Base-by-base conservation (phyloP, 768 basidiomycete genomes). In the Lactarius indigo region DNA sequence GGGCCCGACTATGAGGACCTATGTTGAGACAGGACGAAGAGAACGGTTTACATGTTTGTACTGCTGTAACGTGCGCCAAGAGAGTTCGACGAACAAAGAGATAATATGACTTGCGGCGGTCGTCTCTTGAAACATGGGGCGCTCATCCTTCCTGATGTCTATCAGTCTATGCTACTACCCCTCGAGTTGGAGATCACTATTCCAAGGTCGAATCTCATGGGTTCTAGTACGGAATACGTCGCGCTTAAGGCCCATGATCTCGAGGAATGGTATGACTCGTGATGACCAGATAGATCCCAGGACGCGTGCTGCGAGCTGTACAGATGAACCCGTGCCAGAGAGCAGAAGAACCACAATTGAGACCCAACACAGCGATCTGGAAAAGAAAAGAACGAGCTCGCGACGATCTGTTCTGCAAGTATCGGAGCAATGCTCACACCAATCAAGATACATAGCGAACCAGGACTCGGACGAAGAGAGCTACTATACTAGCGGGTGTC, bases 1-100 rank as follows among this genome's bases (percentile, higher is more conserved):
- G 83, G 81, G 59, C 88, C 89, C 31, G 88, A 90, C 63, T 92
- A 91, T 69, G 91, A 93, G 73, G 91, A 92, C 72, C 82, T 92
- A 28, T 87, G 72, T 58, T 81, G 72, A 77, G 44, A 47, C 44
- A 13, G 20, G 6, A 28, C 15, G 4, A 33, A n/a, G 15, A 2
- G 10, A 23, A 20, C 18, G 17, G 50, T 13, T 12, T 57, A 15
- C 15, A 23, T 18, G 31, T 59, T 33, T 2, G 33, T 12, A 23
- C 23, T 50, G 23, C 47, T 50, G 47, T 52, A 3, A 42, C 5
- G 15, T 33, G 37, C 41, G 6, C 18, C 20, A 20, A 44, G 9
- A 20, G 18, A 18, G 42, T 44, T 20, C 42, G 42, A n/a, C 7
- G 20, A 26, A 52, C 23, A 28, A 13, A 26, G 23, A 52, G 23